Evolutionary conservation across 2,329 filamentous ascomycete genomes (phyloP).

Genomic region (Hymenoscyphus occultus): DNA sequence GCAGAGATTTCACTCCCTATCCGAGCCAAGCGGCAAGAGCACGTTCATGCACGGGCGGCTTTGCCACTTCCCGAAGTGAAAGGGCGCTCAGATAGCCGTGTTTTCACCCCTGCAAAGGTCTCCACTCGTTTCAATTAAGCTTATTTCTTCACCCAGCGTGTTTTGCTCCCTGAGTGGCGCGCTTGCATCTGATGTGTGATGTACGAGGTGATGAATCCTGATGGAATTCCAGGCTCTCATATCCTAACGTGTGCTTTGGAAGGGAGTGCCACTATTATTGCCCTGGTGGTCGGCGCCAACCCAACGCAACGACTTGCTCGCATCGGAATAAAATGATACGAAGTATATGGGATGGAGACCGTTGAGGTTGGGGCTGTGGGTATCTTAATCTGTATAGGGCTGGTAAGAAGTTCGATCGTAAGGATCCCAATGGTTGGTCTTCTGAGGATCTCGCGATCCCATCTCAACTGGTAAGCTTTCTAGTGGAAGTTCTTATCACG

Average conservation of each 20-base stretch:
- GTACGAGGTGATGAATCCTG: not conserved
- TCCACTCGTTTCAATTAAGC: not conserved
- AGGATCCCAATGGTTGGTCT: not conserved
- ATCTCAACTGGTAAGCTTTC: not conserved
- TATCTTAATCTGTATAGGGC: not conserved
- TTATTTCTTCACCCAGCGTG: not conserved
- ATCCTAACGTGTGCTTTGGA: not conserved
- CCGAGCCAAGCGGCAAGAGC: not conserved
- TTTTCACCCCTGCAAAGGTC: not conserved
- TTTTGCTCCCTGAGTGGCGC: not conserved
- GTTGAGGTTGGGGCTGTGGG: not conserved
- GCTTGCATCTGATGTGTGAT: not conserved
- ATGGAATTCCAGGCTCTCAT: not conserved
- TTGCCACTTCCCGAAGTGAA: not conserved
- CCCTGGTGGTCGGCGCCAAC: not conserved
- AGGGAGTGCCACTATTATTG: not conserved
- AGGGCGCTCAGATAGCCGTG: not conserved
- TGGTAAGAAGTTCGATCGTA: not conserved
- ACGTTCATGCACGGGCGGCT: constrained; percentile 2
- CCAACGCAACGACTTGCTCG: not conserved
- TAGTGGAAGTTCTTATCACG: not conserved
- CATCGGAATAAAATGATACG: not conserved
- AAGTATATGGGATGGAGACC: not conserved
- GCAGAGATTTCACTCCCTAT: not conserved
- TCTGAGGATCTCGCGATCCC: not conserved